These are phyloP conservation scores for Leishmania tarentolae DNA, from an alignment of 208 protist genomes.

Conservation along the genomic window DNA sequence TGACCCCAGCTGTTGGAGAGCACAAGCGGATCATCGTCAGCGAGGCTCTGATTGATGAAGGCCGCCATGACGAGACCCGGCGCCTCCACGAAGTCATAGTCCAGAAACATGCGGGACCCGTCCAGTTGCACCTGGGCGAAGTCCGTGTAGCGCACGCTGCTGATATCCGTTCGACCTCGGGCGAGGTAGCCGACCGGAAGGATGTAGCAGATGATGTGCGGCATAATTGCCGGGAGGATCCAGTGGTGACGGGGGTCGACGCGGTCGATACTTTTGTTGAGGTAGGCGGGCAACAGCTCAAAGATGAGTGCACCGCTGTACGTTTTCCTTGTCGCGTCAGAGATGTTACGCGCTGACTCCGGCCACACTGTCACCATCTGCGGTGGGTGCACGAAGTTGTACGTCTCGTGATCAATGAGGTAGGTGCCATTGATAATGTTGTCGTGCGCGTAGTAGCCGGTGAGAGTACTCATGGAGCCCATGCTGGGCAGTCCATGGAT, in stretches of 20 bases:
- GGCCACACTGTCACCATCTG: neutral
- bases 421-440: conserved; percentile 17
- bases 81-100: too few relatives aligned
- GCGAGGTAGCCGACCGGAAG: conserved; percentile 12
- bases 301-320: neutral
- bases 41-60: conserved; percentile 17
- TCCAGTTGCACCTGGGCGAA: conserved; percentile 15
- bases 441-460: neutral
- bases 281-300: neutral
- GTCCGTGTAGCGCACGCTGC: neutral
- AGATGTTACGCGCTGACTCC: neutral
- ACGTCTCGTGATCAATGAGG: conserved; percentile 5
- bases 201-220: conserved; percentile 21
- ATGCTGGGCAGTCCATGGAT: neutral
- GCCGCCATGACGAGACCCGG: neutral
- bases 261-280: neutral
- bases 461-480: neutral
- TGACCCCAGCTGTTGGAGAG: conserved; percentile 39
- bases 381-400: conserved; percentile 13
- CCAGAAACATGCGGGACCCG: neutral
- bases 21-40: conserved; percentile 16
- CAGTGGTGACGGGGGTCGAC: conserved; percentile 5
- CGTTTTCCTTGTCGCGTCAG: neutral
- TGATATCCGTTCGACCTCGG: conserved; percentile 8
- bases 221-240: neutral